Evolutionary conservation across 352 stramenopile genomes (phyloP).

Genomic region (Pythium scleroteichum): DNA sequence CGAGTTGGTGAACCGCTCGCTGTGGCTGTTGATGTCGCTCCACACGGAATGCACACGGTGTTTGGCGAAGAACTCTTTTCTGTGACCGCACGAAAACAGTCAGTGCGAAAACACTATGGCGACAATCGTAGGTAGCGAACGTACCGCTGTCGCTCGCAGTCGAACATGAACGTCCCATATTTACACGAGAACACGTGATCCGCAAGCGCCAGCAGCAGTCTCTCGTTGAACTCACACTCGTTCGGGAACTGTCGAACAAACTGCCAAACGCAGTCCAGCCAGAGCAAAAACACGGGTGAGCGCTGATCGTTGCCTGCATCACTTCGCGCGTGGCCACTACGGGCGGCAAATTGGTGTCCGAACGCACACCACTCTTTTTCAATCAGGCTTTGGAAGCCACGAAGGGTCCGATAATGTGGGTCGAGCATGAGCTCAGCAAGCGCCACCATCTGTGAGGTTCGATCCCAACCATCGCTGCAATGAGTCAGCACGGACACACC

Average conservation of each 20-base stretch:
- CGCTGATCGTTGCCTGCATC: slow-evolving; percentile 92
- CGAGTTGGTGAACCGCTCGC: slow-evolving; percentile 68
- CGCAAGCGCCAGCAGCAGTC: slow-evolving; percentile 90
- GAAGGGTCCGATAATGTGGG: slow-evolving; percentile 96
- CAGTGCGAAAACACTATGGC: not conserved
- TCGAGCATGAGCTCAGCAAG: slow-evolving; percentile 97
- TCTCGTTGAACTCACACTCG: slow-evolving; percentile 97
- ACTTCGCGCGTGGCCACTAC: slow-evolving; percentile 91
- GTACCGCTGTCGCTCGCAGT: slow-evolving; percentile 91
- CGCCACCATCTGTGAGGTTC: slow-evolving; percentile 96
- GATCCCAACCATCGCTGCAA: slow-evolving; percentile 99
- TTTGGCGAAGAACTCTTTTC: slow-evolving; percentile 79
- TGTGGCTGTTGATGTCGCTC: slow-evolving; percentile 77
- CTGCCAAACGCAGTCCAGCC: slow-evolving; percentile 98
- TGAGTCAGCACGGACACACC: slow-evolving; percentile 96
- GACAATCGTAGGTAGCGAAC: slow-evolving; percentile 3
- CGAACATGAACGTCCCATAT: slow-evolving; percentile 98
- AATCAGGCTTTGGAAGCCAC: slow-evolving; percentile 95
- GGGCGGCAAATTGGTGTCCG: slow-evolving; percentile 96
- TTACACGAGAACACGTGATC: slow-evolving; percentile 97
- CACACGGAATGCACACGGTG: slow-evolving; percentile 78
- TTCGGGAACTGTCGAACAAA: slow-evolving; percentile 95
- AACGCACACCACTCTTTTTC: slow-evolving; percentile 99
- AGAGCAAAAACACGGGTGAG: slow-evolving; percentile 98
- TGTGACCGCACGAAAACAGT: slow-evolving; percentile 14